Conservation (phyloP, 345 rosid species). For the Syzygium oleosum region DNA sequence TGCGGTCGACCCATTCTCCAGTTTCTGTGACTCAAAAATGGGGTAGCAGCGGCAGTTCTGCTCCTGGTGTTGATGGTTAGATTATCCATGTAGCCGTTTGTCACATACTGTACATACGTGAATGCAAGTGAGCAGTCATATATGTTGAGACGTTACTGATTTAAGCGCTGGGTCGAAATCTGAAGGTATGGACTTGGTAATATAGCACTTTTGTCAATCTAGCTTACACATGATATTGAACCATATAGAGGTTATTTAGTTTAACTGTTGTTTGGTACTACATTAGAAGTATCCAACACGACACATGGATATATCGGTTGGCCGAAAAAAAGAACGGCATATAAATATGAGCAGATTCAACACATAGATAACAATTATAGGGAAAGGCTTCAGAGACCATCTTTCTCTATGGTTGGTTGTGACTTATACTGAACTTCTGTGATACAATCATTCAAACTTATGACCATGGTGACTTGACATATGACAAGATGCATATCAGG, state of each 20-base stretch:
- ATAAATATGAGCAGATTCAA: neutral
- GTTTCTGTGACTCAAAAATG: neutral
- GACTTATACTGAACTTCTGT: too few relatives aligned
- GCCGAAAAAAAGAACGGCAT: neutral
- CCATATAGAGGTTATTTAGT: neutral
- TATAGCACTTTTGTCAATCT: neutral
- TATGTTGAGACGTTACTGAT: neutral
- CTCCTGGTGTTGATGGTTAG: neutral
- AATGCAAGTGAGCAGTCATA: neutral
- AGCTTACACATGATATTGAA: neutral
- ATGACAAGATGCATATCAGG: too few relatives aligned
- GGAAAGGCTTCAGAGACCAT: neutral
- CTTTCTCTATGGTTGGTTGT: too few relatives aligned
- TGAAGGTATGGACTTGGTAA: neutral
- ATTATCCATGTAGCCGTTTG: neutral
- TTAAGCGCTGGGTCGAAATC: neutral
- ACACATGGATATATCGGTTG: neutral
- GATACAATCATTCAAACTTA: too few relatives aligned
- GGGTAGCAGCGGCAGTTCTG: neutral
- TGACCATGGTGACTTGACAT: too few relatives aligned
- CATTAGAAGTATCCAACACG: neutral
- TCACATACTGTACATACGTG: neutral
- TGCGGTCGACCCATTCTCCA: neutral
- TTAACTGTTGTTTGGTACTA: neutral
- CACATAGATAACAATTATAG: neutral